phyloP scores from a whole-genome alignment of 768 basidiomycete genomes.

The Termitomyces sp. region DNA sequence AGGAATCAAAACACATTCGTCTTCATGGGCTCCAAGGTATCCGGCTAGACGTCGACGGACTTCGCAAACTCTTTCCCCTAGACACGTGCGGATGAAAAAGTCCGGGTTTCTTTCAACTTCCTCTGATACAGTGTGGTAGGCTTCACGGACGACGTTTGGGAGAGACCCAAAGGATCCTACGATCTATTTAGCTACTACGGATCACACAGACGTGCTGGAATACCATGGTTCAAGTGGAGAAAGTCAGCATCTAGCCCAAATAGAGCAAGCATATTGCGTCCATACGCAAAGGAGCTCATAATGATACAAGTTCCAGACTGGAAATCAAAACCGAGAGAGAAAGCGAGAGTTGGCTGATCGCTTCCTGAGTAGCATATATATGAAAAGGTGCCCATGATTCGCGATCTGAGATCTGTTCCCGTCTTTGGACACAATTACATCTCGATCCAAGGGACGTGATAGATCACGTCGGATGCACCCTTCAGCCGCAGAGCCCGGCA shows the following conservation, averaged over 20 bases:
- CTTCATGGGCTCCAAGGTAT: slow-evolving; percentile 42
- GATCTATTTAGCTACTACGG: not conserved
- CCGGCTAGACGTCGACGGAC: slow-evolving; percentile 44
- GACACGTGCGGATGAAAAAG: slow-evolving; percentile 39
- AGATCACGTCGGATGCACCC: too few relatives aligned
- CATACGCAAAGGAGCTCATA: not conserved
- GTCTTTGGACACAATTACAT: too few relatives aligned
- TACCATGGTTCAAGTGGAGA: slow-evolving; percentile 4
- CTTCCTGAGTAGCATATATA: too few relatives aligned
- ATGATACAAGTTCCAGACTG: not conserved
- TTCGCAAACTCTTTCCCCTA: slow-evolving; percentile 22
- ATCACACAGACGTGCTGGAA: not conserved
- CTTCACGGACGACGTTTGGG: slow-evolving; percentile 45
- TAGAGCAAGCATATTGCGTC: not conserved
- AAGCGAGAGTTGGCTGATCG: too few relatives aligned
- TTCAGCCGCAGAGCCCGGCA: too few relatives aligned
- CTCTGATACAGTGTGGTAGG: slow-evolving; percentile 34
- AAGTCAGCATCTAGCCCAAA: not conserved
- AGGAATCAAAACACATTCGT: slow-evolving; percentile 56
- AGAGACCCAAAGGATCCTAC: slow-evolving; percentile 58
- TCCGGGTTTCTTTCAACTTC: slow-evolving; percentile 53
- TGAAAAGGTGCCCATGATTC: too few relatives aligned
- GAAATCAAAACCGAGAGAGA: not conserved
- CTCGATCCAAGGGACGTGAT: too few relatives aligned
- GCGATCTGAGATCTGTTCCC: too few relatives aligned